Evolutionary conservation across 1,139 yeast genomes (phyloP).

Genomic region (Pneumocystis oryctolagi): DNA sequence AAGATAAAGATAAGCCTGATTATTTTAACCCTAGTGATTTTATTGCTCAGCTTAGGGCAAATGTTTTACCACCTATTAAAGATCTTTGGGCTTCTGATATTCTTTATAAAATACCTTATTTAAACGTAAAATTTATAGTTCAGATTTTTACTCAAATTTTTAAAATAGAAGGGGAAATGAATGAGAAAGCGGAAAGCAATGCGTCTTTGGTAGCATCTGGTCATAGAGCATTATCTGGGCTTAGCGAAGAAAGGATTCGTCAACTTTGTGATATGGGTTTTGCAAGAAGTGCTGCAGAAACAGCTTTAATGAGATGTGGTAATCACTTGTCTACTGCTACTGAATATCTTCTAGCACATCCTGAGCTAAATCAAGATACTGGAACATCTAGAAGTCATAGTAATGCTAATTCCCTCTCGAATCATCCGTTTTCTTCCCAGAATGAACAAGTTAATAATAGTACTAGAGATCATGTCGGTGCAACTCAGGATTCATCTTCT

Average conservation of each 20-base stretch:
- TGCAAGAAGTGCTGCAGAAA: slow-evolving; percentile 14
- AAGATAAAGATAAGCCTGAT: slow-evolving; percentile 18
- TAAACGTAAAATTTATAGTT: slow-evolving; percentile 9
- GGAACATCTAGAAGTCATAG: slow-evolving; percentile 16
- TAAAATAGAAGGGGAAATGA: slow-evolving; percentile 6
- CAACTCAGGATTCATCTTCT: background rate
- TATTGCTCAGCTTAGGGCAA: slow-evolving; percentile 21
- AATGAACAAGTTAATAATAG: background rate
- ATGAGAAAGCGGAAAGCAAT: background rate
- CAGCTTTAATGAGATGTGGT: slow-evolving; percentile 2
- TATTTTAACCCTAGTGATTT: slow-evolving; percentile 23
- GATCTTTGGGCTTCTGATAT: slow-evolving; percentile 21
- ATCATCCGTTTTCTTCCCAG: background rate
- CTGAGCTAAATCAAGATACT: slow-evolving; percentile 24
- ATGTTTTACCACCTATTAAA: slow-evolving; percentile 14
- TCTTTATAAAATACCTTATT: slow-evolving; percentile 8
- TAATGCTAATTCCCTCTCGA: background rate
- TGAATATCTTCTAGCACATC: slow-evolving; percentile 3
- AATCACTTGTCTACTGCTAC: background rate
- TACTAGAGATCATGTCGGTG: background rate
- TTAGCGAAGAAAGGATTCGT: slow-evolving; percentile 33
- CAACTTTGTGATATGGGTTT: slow-evolving; percentile 37
- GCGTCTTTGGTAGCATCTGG: background rate
- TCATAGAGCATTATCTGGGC: background rate
- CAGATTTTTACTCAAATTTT: slow-evolving; percentile 17